Base-by-base conservation (phyloP, 129 eudicot species). In the Kitagawia praeruptora region DNA sequence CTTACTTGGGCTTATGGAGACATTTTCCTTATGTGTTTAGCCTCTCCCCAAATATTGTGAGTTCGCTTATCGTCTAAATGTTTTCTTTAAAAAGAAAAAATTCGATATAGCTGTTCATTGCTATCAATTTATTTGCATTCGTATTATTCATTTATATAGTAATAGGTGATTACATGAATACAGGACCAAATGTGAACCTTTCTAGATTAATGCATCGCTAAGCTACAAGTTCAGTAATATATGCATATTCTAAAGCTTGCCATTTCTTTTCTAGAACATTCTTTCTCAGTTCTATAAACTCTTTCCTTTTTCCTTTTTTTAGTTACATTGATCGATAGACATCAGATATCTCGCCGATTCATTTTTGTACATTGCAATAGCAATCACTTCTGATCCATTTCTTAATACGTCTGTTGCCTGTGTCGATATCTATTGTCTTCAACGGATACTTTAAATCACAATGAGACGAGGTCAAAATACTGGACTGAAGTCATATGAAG, bases 1-100 rank as follows among this genome's bases (percentile, higher is more conserved):
- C 89, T 95, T 73, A 95, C 97, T 61, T 95, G 99, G 99, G 90
- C 94, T 72, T 88, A 95, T 87, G 99, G 99, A 80, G 99, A 95
- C 82, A 80, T 95, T 67, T 95, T 95, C 81, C 93, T 95, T 25
- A 95, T 95, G 99, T 95, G 99, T 79, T 92, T 95, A 70, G 86
- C 97, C 6, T 92, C 99, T 83, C 89, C 97, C 70, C 99, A 95
- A 78, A 95, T 92, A 70, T 81, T 95, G 99, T 95, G 82, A 77
- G 97, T 66, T 44, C 21, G 6, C 78, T 75, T 75, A 2, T 76
- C 77, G 73, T 64, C 66, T 53, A 44, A 44, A 14, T 42, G 64
- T 67, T 53, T 34, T 51, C 41, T 67, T 27, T 44, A n/a, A n/a
- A n/a, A 53, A 7, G 14, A 6, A 6, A 31, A 37, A 37, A 70